Evolutionary conservation across 2,329 filamentous ascomycete species (phyloP).

Genomic region (Chaetomium sp.): DNA sequence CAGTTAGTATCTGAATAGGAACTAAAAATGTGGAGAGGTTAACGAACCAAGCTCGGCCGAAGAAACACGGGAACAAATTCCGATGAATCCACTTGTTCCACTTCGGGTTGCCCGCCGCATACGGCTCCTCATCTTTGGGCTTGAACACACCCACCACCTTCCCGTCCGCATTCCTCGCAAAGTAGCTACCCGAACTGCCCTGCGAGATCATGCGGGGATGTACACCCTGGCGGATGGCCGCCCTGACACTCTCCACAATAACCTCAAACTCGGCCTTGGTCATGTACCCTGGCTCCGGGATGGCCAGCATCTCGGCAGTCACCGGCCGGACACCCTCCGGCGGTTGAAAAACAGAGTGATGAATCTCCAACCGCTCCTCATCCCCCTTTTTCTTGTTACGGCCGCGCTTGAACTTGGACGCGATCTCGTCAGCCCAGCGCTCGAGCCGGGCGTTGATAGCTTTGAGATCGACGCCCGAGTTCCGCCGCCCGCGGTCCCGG

Average conservation of each 20-base stretch:
- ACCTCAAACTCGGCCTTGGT: constrained; percentile 77
- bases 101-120: constrained; percentile 93
- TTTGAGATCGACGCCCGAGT: constrained; percentile 92
- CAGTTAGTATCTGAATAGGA: constrained; percentile 10
- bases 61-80: constrained; percentile 95
- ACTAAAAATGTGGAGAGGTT: not conserved
- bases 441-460: constrained; percentile 95
- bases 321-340: constrained; percentile 80
- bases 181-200: constrained; percentile 96
- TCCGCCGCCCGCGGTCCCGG: constrained; percentile 52
- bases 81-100: constrained; percentile 99
- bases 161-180: constrained; percentile 82
- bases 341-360: constrained; percentile 93
- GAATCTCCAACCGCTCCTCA: constrained; percentile 86
- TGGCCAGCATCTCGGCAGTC: constrained; percentile 66
- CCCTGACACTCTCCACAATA: constrained; percentile 81
- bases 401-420: constrained; percentile 87
- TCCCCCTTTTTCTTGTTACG: constrained; percentile 65
- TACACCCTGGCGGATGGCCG: constrained; percentile 81
- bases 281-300: constrained; percentile 58
- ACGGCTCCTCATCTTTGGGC: constrained; percentile 97
- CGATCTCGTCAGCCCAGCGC: constrained; percentile 96
- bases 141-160: constrained; percentile 98
- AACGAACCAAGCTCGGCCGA: constrained; percentile 75
- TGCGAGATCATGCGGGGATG: constrained; percentile 96